Evolutionary conservation across 2,329 filamentous ascomycete species (phyloP), one percentile per base, ranked within the genome.

Genomic region (Curvularia eragrostidis): DNA sequence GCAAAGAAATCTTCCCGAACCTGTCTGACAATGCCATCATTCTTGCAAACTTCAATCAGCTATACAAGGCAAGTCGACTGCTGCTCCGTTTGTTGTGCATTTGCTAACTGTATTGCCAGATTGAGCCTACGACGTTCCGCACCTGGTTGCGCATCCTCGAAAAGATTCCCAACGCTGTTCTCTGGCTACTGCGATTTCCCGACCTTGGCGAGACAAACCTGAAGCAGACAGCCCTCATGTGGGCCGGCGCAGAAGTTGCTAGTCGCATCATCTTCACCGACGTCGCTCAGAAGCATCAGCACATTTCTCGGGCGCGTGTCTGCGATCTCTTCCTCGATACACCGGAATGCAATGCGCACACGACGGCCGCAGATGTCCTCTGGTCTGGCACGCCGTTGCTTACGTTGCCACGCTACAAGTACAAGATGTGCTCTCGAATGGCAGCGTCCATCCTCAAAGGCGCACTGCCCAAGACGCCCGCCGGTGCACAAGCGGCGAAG

Each of bases 351-450:
- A 99, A 99, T 72, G 95, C 93, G 1, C 95, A 99, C 76, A 99
- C 95, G 1, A 99, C 95, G 1, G 95, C 95, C 1, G 96, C 95
- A 12, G 95, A 99, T 71, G 90, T 98, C 1, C 82, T 99, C 6
- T 99, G 95, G 95, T 96, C 91, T 51, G 96, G 93, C 67, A 98
- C 95, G 0, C 95, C 95, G 5, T 81, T 99, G 21, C 82, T 99
- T 26, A 99, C 95, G 0, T 83, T 95, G 28, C 93, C 95, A 10
- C 87, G 95, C 34, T 97, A 98, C 76, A 86, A 90, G 49, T 97
- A 97, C 79, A 99, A 99, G 78, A 99, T 99, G 95, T 99, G 95
- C 77, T 96, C 92, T 42, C 90, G 95, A 52, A 99, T 99, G 90
- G 95, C 94, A 6, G 93, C 95, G 6, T 97, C 92, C 10, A 98